Conservation (phyloP, 129 eudicot genomes). For the Gnaphalium uliginosum region DNA sequence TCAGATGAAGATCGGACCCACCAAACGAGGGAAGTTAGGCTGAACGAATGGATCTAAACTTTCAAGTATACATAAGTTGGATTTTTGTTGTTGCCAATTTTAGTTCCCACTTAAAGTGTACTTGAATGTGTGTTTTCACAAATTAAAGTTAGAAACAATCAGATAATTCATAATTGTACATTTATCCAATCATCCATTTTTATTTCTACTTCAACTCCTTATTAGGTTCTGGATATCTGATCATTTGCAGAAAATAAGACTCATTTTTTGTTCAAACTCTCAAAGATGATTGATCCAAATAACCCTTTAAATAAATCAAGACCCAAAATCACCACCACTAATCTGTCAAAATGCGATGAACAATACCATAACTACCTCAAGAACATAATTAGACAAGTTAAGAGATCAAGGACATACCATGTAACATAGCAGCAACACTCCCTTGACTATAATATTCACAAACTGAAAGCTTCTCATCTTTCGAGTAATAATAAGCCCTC, state of each 20-base stretch:
- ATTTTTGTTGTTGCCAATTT: not conserved
- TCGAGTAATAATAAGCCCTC: slow-evolving; percentile 92
- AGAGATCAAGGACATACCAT: slow-evolving; percentile 55
- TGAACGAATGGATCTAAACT: not conserved
- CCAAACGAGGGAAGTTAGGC: not conserved
- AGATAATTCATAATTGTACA: not conserved
- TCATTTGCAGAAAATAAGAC: not conserved
- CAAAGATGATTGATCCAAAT: not conserved
- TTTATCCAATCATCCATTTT: not conserved
- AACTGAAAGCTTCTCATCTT: slow-evolving; percentile 93
- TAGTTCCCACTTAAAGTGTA: not conserved
- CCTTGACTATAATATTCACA: slow-evolving; percentile 82
- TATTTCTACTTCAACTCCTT: not conserved
- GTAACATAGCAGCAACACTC: slow-evolving; percentile 86
- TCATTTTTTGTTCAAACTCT: not conserved
- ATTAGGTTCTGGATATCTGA: not conserved
- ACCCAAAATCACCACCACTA: not conserved
- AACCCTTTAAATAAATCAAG: not conserved
- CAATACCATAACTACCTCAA: slow-evolving; percentile 9
- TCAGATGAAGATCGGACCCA: slow-evolving; percentile 11
- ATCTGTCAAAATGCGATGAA: slow-evolving; percentile 9
- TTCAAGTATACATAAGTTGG: not conserved
- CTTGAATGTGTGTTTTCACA: not conserved
- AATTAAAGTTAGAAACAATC: not conserved
- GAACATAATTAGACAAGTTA: slow-evolving; percentile 2